Evolutionary conservation across 345 rosid species (phyloP), one percentile per base, ranked within the genome.

Genomic region (Rhizophora mangle): DNA sequence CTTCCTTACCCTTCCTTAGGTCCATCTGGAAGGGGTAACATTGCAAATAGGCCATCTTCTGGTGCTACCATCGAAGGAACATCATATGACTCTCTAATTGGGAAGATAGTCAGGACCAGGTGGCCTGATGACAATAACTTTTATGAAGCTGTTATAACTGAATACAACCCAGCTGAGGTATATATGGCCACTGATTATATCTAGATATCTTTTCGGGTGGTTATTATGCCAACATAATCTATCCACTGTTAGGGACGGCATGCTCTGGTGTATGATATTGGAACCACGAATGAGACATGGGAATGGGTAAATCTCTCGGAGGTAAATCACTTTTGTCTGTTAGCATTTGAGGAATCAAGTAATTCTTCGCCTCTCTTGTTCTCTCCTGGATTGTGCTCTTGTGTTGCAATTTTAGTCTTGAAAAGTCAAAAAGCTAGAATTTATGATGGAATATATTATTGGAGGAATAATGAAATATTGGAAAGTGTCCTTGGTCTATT

Each of bases 41-140:
- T 64, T 72, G 73, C 75, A 77, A 85, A 86, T 72, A 83, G 97
- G 68, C 49, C 68, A 47, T 80, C 92, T 62, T 75, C 88, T 20
- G 85, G 85, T 73, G 59, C 65, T 54, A 70, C 80, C 63, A 65
- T 83, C 47, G 87, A 86, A 34, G 87, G 81, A 72, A 79, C 76
- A 63, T 73, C 79, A 10, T 76, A 77, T 67, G 83, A 85, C 62
- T 76, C 85, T 68, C 75, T 84, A 63, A 36, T 92, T 67, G 96
- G 96, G 67, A 87, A 70, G 82, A 83, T 80, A 84, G 96, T 89
- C 65, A 84, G 80, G 85, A 92, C 94, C 53, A 84, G 85, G 71
- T 92, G 97, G 97, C 97, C 97, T 51, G 96, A 92, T 71, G 97
- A 92, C 84, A 92, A 92, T 82, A 85, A 87, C 77, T 92, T 92